Evolutionary conservation across 441 rosid species (phyloP).

Genomic region (Syzygium syzygioides): DNA sequence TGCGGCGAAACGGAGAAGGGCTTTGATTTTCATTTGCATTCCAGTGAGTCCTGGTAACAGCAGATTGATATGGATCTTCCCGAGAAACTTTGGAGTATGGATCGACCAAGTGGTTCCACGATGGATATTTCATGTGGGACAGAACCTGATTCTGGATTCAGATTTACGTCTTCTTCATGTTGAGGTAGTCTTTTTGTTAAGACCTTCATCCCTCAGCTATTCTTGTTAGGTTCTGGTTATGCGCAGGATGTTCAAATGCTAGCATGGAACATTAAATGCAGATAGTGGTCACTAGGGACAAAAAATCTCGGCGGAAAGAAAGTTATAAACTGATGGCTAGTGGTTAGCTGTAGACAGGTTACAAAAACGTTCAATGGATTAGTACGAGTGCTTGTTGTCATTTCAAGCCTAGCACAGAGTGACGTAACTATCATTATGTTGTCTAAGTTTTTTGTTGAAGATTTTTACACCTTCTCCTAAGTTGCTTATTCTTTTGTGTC

Average conservation of each 20-base stretch:
- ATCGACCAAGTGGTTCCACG: constrained; percentile 70
- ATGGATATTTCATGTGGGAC: constrained; percentile 76
- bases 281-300: background rate
- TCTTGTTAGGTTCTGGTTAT: background rate
- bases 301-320: background rate
- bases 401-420: background rate
- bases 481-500: background rate
- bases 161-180: constrained; percentile 80
- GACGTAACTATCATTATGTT: background rate
- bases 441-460: background rate
- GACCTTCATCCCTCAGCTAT: background rate
- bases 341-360: background rate
- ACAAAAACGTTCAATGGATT: background rate
- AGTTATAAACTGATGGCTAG: background rate
- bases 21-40: constrained; percentile 66
- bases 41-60: constrained; percentile 91
- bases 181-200: constrained; percentile 37
- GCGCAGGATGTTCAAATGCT: background rate
- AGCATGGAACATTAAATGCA: background rate
- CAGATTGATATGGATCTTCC: constrained; percentile 76
- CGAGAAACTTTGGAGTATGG: constrained; percentile 61
- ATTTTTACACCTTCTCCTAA: background rate
- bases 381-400: background rate
- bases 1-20: constrained; percentile 17
- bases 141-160: constrained; percentile 76